A percentile compares a stretch with the other conserved stretches of the same genome.
Conservation (phyloP, 225 moss, liverwort and hornwort species). For the Bryoerythrophyllum caledonicum region DNA sequence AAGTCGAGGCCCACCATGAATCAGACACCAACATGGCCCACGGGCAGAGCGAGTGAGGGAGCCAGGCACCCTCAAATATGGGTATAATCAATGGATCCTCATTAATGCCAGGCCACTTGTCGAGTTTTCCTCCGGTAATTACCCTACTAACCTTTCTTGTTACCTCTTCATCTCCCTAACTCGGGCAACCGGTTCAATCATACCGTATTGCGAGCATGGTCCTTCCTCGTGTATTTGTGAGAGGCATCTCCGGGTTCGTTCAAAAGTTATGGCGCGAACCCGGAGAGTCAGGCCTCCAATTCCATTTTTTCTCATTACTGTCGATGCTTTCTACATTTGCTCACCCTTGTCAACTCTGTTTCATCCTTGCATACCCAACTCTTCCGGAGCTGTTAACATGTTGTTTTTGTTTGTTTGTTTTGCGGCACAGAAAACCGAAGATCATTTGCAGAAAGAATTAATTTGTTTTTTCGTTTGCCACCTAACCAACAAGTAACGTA, state of each 20-base stretch:
- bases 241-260: neutral
- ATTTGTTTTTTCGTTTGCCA: neutral
- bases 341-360: slow-evolving; percentile 7
- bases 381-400: neutral
- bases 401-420: too few relatives aligned
- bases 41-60: neutral
- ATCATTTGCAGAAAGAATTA: too few relatives aligned
- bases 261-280: slow-evolving; percentile 19
- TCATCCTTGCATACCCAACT: neutral
- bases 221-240: neutral
- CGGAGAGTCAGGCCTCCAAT: neutral
- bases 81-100: slow-evolving; percentile 22
- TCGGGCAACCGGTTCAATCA: too few relatives aligned
- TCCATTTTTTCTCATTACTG: slow-evolving; percentile 9
- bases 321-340: slow-evolving; percentile 22
- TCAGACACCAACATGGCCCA: slow-evolving; percentile 22
- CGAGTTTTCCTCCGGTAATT: neutral
- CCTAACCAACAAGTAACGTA: neutral
- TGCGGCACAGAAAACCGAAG: too few relatives aligned
- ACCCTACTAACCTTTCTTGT: neutral
- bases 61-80: slow-evolving; percentile 26
- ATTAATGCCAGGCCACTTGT: slow-evolving; percentile 25
- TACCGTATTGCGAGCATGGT: neutral
- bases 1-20: slow-evolving; percentile 10
- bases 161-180: neutral